A percentile compares a stretch with the other conserved stretches of the same genome.
Evolutionary conservation across 164 flowering plant genomes (phyloP).

Genomic region (Berberis vulgaris): DNA sequence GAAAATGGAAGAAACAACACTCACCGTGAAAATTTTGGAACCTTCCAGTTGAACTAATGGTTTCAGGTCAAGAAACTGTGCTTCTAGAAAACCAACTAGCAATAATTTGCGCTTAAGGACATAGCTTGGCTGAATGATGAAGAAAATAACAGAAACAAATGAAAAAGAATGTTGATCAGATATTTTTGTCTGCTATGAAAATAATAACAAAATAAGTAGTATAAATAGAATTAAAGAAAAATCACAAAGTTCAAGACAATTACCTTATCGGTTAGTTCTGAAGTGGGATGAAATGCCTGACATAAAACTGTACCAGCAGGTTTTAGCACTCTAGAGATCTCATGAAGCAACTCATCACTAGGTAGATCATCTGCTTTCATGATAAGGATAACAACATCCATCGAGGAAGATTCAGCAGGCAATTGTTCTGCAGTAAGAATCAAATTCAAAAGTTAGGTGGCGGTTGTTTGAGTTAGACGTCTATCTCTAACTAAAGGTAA

Average conservation of each 20-base stretch:
- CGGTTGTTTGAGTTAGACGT: no score
- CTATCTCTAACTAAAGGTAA: no score
- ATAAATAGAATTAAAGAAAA: not conserved
- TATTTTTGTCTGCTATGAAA: not conserved
- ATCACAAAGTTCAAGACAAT: not conserved
- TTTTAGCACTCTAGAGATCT: slow-evolving; percentile 53
- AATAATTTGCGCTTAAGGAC: slow-evolving; percentile 50
- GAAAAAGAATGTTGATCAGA: not conserved
- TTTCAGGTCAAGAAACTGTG: slow-evolving; percentile 29
- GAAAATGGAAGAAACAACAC: slow-evolving; percentile 11
- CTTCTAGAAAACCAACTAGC: slow-evolving; percentile 64
- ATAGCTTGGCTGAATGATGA: slow-evolving; percentile 35
- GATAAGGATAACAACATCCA: slow-evolving; percentile 34
- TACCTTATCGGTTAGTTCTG: slow-evolving; percentile 28
- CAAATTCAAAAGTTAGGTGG: no score
- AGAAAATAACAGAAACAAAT: no score
- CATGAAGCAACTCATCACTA: slow-evolving; percentile 33
- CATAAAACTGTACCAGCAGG: slow-evolving; percentile 59
- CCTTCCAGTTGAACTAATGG: slow-evolving; percentile 18
- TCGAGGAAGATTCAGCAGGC: not conserved
- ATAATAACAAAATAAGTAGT: not conserved
- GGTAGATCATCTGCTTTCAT: slow-evolving; percentile 35
- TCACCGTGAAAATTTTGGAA: slow-evolving; percentile 37
- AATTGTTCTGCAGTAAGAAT: not conserved
- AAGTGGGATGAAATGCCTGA: slow-evolving; percentile 17